Percentiles rank a stretch among this genome's conserved stretches.
phyloP scores from a whole-genome alignment of 139 green algal genomes.

The Picochlorum sp. region DNA sequence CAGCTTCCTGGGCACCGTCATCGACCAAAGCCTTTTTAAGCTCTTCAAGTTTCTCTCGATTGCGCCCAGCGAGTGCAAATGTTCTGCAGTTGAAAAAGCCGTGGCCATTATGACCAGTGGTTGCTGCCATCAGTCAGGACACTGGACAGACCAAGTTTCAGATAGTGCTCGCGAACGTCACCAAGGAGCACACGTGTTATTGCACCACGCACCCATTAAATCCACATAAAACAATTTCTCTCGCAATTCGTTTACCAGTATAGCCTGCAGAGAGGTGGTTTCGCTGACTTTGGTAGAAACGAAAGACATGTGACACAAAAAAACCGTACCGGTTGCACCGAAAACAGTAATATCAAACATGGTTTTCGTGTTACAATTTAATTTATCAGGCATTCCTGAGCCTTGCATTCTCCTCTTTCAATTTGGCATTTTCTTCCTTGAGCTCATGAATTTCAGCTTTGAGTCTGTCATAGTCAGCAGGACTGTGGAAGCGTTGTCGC shows the following conservation, averaged over 20 bases:
- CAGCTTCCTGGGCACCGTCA: conserved; percentile 29
- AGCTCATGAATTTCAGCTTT: conserved; percentile 31
- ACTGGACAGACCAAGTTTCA: too few relatives aligned
- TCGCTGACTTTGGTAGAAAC: too few relatives aligned
- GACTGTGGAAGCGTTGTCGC: conserved; percentile 2
- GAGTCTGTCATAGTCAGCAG: conserved; percentile 26
- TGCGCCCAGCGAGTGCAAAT: conserved; percentile 27
- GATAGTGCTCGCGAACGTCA: too few relatives aligned
- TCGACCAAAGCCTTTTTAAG: conserved; percentile 20
- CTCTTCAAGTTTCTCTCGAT: conserved; percentile 18
- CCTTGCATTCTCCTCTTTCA: conserved; percentile 35
- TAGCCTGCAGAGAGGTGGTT: conserved; percentile 25
- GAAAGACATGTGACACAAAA: too few relatives aligned
- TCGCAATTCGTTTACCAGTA: conserved; percentile 35
- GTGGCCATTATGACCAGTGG: too few relatives aligned
- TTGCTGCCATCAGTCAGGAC: too few relatives aligned
- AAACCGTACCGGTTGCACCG: conserved; percentile 26
- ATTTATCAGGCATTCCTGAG: neutral
- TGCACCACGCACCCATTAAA: too few relatives aligned
- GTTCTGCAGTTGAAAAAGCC: too few relatives aligned
- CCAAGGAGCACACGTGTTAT: too few relatives aligned
- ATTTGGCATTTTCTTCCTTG: conserved; percentile 43
- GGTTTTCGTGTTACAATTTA: neutral
- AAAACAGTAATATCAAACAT: conserved; percentile 41
- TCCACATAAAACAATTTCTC: conserved; percentile 19